phyloP scores from a whole-genome alignment of 768 basidiomycete genomes.

The Xerocomus brunneocitrinus region DNA sequence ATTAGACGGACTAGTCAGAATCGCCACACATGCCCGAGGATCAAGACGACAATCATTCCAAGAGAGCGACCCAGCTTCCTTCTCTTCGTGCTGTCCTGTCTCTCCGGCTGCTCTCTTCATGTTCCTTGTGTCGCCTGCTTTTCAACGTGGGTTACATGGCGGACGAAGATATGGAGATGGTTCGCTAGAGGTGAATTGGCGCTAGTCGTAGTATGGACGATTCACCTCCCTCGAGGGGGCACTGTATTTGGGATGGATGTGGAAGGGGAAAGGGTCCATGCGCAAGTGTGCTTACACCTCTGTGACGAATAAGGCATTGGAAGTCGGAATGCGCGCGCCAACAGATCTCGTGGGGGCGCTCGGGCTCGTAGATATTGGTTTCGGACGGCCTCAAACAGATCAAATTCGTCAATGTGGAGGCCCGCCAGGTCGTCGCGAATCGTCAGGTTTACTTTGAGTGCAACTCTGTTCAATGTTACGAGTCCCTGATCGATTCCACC shows the following conservation, averaged over 20 bases:
- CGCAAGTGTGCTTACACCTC: conserved; percentile 11
- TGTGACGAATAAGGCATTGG: neutral
- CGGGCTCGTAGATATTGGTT: neutral
- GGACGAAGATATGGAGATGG: neutral
- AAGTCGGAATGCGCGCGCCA: neutral
- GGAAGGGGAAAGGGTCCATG: neutral
- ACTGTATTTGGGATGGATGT: neutral
- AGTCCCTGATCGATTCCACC: conserved; percentile 8
- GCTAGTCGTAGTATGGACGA: neutral
- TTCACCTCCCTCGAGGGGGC: neutral
- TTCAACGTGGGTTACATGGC: conserved; percentile 7
- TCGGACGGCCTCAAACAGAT: conserved; percentile 6
- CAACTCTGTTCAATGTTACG: conserved; percentile 1
- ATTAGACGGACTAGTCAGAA: neutral
- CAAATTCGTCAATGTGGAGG: conserved; percentile 8
- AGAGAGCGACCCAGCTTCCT: neutral
- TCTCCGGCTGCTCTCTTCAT: conserved; percentile 6
- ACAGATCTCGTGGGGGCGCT: conserved; percentile 1
- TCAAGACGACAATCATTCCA: neutral
- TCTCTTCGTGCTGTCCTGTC: conserved; percentile 1
- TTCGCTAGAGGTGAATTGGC: neutral
- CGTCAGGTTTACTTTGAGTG: conserved; percentile 20
- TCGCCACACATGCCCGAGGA: neutral
- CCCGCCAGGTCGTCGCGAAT: conserved; percentile 7
- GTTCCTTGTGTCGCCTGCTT: conserved; percentile 11